Conservation (phyloP, 768 basidiomycete species). For the Wakefieldia striispora region DNA sequence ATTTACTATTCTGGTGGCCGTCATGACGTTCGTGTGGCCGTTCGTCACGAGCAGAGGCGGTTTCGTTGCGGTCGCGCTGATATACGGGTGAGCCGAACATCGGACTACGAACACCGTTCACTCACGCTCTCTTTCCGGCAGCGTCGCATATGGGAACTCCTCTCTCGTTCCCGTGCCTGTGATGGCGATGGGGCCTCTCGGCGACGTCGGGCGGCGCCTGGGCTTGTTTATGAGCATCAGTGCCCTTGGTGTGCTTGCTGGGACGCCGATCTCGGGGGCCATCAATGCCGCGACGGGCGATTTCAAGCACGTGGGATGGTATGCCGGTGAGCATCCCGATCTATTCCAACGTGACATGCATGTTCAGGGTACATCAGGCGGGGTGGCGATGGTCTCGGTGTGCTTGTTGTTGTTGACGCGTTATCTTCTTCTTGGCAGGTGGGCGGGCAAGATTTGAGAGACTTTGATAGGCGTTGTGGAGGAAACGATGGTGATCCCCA, state of each 20-base stretch:
- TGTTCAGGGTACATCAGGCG: slow-evolving; percentile 23
- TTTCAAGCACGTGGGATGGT: slow-evolving; percentile 38
- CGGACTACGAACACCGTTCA: no score
- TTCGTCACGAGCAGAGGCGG: slow-evolving; percentile 44
- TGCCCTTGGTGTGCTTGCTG: slow-evolving; percentile 61
- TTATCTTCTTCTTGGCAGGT: slow-evolving; percentile 37
- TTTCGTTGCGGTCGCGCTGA: slow-evolving; percentile 51
- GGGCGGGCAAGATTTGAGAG: slow-evolving; percentile 42
- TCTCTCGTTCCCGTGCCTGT: slow-evolving; percentile 55
- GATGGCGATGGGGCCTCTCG: slow-evolving; percentile 56
- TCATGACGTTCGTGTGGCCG: slow-evolving; percentile 72
- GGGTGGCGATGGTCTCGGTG: slow-evolving; percentile 41
- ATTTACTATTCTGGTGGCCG: slow-evolving; percentile 51
- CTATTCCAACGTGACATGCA: neutral
- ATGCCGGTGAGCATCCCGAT: slow-evolving; percentile 35
- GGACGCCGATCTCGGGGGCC: slow-evolving; percentile 73
- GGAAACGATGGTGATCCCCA: no score
- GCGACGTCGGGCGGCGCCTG: slow-evolving; percentile 61
- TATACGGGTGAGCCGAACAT: slow-evolving; percentile 57
- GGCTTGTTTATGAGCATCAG: slow-evolving; percentile 64
- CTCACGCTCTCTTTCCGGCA: slow-evolving; percentile 21
- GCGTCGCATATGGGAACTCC: slow-evolving; percentile 62
- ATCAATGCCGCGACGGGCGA: slow-evolving; percentile 53
- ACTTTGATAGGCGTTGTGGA: no score
- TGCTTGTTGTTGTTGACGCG: slow-evolving; percentile 40